Evolutionary conservation across 805 yeast species (phyloP).

Genomic region (Yamadazyma sp.): DNA sequence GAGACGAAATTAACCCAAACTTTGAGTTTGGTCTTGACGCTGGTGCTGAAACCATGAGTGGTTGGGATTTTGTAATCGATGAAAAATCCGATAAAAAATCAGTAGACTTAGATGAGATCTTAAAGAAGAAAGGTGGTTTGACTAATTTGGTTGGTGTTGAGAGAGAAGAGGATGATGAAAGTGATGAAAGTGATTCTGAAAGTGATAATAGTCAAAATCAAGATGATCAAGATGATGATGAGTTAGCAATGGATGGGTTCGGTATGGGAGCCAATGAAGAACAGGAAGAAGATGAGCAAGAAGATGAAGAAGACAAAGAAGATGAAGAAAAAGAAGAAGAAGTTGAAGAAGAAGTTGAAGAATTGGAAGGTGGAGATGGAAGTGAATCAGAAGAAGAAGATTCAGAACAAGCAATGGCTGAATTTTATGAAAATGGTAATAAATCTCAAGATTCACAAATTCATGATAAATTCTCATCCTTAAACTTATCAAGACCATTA

Average conservation of each 20-base stretch:
- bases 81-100: conserved; percentile 27
- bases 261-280: conserved; percentile 42
- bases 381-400: conserved; percentile 49
- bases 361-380: conserved; percentile 17
- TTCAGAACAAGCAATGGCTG: conserved; percentile 77
- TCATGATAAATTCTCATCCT: conserved; percentile 67
- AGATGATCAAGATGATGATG: conserved; percentile 36
- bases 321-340: conserved; percentile 24
- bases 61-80: conserved; percentile 80
- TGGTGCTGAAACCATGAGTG: conserved; percentile 45
- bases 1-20: conserved; percentile 67
- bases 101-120: conserved; percentile 85
- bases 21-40: conserved; percentile 70
- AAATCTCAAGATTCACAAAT: conserved; percentile 43
- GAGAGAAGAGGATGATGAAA: conserved; percentile 22
- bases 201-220: conserved; percentile 25
- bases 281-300: conserved; percentile 25
- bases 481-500: conserved; percentile 86
- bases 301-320: conserved; percentile 25
- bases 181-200: conserved; percentile 26
- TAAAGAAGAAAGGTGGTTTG: conserved; percentile 79
- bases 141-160: conserved; percentile 48
- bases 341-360: conserved; percentile 22
- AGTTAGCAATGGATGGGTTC: conserved; percentile 42
- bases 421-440: conserved; percentile 57